A percentile compares a stretch with the other conserved stretches of the same genome.
These are phyloP conservation scores for Solanum tarijense DNA, from an alignment of 257 asterid species.

Conservation along the genomic window DNA sequence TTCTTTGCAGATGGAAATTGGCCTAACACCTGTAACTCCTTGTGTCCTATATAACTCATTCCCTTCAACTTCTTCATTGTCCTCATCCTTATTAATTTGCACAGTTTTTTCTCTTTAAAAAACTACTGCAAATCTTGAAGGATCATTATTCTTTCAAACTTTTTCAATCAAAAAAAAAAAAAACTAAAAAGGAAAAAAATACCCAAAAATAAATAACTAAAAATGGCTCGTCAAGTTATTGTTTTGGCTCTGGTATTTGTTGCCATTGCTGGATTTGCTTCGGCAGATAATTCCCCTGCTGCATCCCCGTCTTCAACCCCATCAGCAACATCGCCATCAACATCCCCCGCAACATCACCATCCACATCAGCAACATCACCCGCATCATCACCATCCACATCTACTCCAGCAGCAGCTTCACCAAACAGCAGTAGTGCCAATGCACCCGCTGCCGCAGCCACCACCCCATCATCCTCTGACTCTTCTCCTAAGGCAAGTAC, in stretches of 20 bases:
- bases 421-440: conserved; percentile 19
- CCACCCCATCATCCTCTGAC: background rate
- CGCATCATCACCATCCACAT: background rate
- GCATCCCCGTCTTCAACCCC: conserved; percentile 3
- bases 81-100: conserved; percentile 22
- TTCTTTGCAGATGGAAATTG: background rate
- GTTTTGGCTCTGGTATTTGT: conserved; percentile 35
- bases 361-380: conserved; percentile 22
- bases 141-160: conserved; percentile 10
- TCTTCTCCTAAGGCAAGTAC: conserved; percentile 1
- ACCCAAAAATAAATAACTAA: background rate
- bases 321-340: background rate
- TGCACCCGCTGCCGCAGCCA: background rate
- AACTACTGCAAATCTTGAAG: conserved; percentile 29
- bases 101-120: conserved; percentile 32
- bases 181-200: background rate
- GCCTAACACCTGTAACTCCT: background rate
- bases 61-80: background rate
- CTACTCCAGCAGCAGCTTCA: background rate
- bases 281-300: conserved; percentile 48
- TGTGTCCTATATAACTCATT: conserved; percentile 21
- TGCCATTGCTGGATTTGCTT: conserved; percentile 33
- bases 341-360: background rate
- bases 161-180: background rate
- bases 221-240: conserved; percentile 52